Conservation (phyloP, 306 rosid species). For the Chamaecrista fasciculata region DNA sequence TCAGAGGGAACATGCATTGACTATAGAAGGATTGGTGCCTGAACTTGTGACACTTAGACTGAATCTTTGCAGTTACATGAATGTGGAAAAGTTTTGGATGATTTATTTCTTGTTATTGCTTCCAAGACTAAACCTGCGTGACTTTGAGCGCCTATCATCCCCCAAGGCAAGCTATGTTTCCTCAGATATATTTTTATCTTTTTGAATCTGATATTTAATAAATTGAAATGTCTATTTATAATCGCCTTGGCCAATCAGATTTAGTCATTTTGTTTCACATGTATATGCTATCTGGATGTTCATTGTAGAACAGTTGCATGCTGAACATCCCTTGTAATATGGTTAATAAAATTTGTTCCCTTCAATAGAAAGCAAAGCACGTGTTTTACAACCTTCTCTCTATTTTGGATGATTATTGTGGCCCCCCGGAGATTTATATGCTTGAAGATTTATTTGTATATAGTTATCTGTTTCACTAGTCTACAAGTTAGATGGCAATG, state of each 20-base stretch:
- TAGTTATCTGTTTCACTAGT: constrained; percentile 2
- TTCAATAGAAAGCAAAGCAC: neutral
- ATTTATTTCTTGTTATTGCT: constrained; percentile 77
- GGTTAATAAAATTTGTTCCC: neutral
- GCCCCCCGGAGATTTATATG: neutral
- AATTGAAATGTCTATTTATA: neutral
- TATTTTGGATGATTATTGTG: constrained; percentile 17
- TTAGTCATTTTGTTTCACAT: neutral
- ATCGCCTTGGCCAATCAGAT: neutral
- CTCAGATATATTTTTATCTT: constrained; percentile 11
- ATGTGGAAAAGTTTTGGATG: constrained; percentile 79
- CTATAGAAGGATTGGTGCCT: constrained; percentile 66
- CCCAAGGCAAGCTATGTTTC: constrained; percentile 59
- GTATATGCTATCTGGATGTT: neutral
- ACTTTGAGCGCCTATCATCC: constrained; percentile 61
- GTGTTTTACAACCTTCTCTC: neutral
- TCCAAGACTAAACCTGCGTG: constrained; percentile 64
- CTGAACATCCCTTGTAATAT: neutral
- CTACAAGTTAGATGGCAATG: constrained; percentile 1
- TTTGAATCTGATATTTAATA: constrained; percentile 12
- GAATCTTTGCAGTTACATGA: constrained; percentile 63
- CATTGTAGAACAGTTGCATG: neutral
- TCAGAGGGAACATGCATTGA: constrained; percentile 67
- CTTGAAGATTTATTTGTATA: constrained; percentile 9
- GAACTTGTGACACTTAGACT: constrained; percentile 56